Base-by-base conservation (phyloP, 2,329 filamentous ascomycete species). In the Aspergillus sp. region DNA sequence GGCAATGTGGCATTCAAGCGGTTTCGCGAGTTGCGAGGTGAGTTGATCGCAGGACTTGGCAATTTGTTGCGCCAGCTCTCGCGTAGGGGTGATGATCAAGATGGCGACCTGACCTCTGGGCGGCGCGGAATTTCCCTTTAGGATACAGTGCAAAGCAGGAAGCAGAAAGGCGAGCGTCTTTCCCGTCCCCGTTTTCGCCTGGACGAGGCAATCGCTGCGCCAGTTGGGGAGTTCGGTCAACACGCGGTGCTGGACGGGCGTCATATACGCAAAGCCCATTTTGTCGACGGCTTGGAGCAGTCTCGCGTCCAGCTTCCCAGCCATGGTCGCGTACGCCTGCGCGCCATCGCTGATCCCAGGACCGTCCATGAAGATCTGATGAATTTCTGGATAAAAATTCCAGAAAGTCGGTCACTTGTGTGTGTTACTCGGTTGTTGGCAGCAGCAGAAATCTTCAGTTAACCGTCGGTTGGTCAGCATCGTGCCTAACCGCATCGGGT, bases 201-300 rank as follows among this genome's bases (percentile, higher is more conserved):
- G 79, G 30, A 81, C 81, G 32, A 82, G 73, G 55, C 79, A 81
- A 60, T 82, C 79, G 44, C 74, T 74, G 36, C 71, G 72, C 64
- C 75, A 74, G 36, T 64, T 70, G 7, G 79, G 78, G 22, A 82
- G 69, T 54, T 80, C 74, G 2, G 69, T 76, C 51, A 82, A 66
- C 5, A 81, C 78, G 61, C 77, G 77, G 47, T 79, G 73, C 59
- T 82, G 80, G 11, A 82, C 80, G 2, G 79, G 77, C 6, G 77
- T 78, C 79, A 81, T 80, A 58, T 51, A 57, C n/a, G 62, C 56
- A 49, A 73, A 71, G 0, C 61, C 63, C 64, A 68, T 64, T 50
- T 66, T 64, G 9, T 63, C 56, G 20, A 73, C 53, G 44, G 63
- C 68, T 55, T 69, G 51, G 4, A 72, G 58, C 6, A 73, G 64